Conservation (phyloP, 2,329 filamentous ascomycete species). For the Verticillium nubilum region DNA sequence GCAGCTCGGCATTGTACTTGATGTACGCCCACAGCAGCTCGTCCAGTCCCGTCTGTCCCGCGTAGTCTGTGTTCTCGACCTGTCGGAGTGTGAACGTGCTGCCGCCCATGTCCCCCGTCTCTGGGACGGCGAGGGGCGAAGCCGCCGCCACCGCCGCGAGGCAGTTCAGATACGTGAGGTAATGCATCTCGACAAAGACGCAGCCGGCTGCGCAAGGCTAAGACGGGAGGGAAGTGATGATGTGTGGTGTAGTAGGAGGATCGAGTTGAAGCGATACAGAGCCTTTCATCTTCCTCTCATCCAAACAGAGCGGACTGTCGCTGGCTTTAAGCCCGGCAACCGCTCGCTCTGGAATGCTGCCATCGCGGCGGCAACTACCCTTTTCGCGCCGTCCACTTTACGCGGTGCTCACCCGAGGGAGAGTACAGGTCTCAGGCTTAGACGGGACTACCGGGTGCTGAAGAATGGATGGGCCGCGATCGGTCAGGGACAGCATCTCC, state of each 20-base stretch:
- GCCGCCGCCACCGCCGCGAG: not conserved
- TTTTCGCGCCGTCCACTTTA: not conserved
- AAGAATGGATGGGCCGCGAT: not conserved
- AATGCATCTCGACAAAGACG: not conserved
- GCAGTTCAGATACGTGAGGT: not conserved
- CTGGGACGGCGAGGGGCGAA: not conserved
- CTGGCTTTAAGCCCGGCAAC: not conserved
- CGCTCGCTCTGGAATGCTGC: not conserved
- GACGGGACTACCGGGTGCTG: not conserved
- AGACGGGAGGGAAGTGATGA: not conserved
- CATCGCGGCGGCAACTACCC: not conserved
- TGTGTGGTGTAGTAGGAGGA: not conserved
- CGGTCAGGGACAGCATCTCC: not conserved
- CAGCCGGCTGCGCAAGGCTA: not conserved
- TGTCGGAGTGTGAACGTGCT: not conserved
- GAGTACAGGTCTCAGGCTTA: not conserved
- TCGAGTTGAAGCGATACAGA: not conserved
- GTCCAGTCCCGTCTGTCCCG: constrained; percentile 18
- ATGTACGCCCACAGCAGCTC: constrained; percentile 25
- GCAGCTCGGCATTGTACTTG: constrained; percentile 29
- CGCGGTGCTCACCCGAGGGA: not conserved
- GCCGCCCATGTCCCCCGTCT: not conserved
- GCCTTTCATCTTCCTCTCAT: not conserved
- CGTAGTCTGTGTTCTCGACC: not conserved
- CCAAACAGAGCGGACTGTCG: not conserved